Base-by-base conservation (phyloP, 2,329 filamentous ascomycete species). In the Aspergillus terreus region DNA sequence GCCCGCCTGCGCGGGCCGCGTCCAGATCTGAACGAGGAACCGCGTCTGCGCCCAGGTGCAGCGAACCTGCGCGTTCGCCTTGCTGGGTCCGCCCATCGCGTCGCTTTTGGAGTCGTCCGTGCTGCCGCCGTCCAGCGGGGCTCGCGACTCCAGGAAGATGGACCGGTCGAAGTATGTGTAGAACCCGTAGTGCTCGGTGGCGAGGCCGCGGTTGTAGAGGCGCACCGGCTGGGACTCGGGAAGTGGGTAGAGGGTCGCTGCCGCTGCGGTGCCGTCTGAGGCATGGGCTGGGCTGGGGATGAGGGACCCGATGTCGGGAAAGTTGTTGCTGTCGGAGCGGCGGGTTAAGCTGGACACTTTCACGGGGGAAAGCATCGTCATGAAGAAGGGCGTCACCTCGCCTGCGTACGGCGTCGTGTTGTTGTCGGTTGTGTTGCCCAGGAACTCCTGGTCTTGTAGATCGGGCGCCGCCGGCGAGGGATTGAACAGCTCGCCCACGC, bases 81-180 rank as follows among this genome's bases (percentile, higher is more conserved):
- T 69, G 7, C 67, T 67, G 2, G 74, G 72, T 1, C 81, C 81
- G 25, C 82, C 82, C 44, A 79, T 68, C 7, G 64, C 54, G 54
- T 81, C 78, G n/a, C 71, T 71, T 3, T 75, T 63, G 3, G 71
- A 65, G 7, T 72, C 66, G 36, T 72, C 71, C 9, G 63, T 65
- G 33, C 67, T 68, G 1, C 66, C 64, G 14, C 65, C 55, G 32
- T 80, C 78, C 52, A 82, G 66, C 1, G 73, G 67, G 0, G 71
- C 71, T 10, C 78, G 73, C 14, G 83, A 84, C 60, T 85, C 83
- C 55, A 95, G 78, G 75, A 92, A 95, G 57, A 95, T 89, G 7
- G 86, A 87, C 58, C 91, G 89, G 71, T 91, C 85, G 70, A 88
- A 97, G 76, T 96, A 95, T 0, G 82, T 88, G 74, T 96, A 96